A percentile compares a stretch with the other conserved stretches of the same genome.
Evolutionary conservation across 768 basidiomycete genomes (phyloP).

Genomic region (Naganishia vishniacii): DNA sequence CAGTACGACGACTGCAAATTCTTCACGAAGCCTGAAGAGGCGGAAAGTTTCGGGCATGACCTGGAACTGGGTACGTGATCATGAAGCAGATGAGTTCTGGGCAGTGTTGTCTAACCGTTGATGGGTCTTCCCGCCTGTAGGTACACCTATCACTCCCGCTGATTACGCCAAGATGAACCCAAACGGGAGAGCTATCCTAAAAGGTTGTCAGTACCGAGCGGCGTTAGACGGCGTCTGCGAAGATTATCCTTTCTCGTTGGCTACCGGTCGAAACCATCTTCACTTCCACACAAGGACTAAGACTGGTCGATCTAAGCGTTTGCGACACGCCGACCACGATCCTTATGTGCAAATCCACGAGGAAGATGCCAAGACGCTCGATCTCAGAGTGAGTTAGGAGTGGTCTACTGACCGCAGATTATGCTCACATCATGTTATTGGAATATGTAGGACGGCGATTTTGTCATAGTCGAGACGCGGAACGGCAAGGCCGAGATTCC

Average conservation of each 20-base stretch:
- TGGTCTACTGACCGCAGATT: too few species aligned
- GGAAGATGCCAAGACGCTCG: constrained; percentile 30
- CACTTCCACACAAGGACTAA: constrained; percentile 35
- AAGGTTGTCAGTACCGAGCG: constrained; percentile 28
- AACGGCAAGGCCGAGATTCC: constrained; percentile 30
- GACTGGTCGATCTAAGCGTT: constrained; percentile 29
- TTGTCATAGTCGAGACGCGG: constrained; percentile 27
- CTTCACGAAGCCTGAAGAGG: constrained; percentile 28
- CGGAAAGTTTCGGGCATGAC: constrained; percentile 30
- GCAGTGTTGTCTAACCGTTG: too few species aligned
- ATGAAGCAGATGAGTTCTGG: background rate
- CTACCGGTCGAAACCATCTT: constrained; percentile 28
- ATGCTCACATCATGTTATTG: background rate
- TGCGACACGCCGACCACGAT: constrained; percentile 31
- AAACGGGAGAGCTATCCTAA: constrained; percentile 33
- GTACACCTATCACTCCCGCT: constrained; percentile 29
- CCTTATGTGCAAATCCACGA: constrained; percentile 30
- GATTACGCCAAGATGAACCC: constrained; percentile 30
- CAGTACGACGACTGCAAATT: constrained; percentile 31
- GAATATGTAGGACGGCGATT: constrained; percentile 29
- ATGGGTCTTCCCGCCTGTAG: constrained; percentile 1
- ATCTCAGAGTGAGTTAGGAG: constrained; percentile 16
- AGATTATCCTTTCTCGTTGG: constrained; percentile 30
- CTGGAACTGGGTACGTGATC: background rate
- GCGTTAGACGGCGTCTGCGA: constrained; percentile 26